Percentiles rank a stretch among this genome's conserved stretches.
Conservation (phyloP, 1,284 basidiomycete genomes). For the Pseudozyma pruni region DNA sequence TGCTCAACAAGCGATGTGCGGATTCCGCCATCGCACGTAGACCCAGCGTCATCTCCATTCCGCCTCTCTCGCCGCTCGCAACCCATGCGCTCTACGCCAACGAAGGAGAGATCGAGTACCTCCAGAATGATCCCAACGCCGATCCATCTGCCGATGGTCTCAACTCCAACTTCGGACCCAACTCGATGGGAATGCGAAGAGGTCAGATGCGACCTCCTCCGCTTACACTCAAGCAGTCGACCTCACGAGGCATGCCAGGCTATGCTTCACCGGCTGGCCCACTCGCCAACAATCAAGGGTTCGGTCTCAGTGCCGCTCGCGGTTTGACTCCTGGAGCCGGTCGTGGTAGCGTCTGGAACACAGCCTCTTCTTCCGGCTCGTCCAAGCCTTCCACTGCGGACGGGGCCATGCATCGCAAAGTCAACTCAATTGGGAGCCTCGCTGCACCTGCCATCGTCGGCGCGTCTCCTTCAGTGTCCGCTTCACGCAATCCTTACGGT, state of each 20-base stretch:
- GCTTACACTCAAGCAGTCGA: constrained; percentile 42
- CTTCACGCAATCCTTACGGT: constrained; percentile 11
- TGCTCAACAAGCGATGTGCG: constrained; percentile 57
- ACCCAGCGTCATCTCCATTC: constrained; percentile 26
- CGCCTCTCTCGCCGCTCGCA: constrained; percentile 29
- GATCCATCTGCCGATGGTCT: constrained; percentile 15
- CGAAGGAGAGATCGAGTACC: constrained; percentile 48
- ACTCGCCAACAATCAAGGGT: constrained; percentile 48
- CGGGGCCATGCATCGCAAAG: constrained; percentile 45
- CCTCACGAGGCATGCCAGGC: constrained; percentile 45
- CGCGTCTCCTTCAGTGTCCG: constrained; percentile 16
- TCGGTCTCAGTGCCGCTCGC: constrained; percentile 50
- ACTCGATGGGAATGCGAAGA: constrained; percentile 41
- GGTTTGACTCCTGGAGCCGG: constrained; percentile 48
- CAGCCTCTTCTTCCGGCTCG: constrained; percentile 16
- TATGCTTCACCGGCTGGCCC: constrained; percentile 38
- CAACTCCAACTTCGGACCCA: constrained; percentile 13
- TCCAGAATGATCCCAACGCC: constrained; percentile 30
- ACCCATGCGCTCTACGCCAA: constrained; percentile 21
- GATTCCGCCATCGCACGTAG: constrained; percentile 32
- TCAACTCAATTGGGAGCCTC: constrained; percentile 49
- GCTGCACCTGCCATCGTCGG: constrained; percentile 22
- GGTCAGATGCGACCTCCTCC: constrained; percentile 49
- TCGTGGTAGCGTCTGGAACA: constrained; percentile 34
- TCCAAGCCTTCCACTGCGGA: constrained; percentile 28